Evolutionary conservation across 1,284 basidiomycete species (phyloP).

Genomic region (Boletus sp.): DNA sequence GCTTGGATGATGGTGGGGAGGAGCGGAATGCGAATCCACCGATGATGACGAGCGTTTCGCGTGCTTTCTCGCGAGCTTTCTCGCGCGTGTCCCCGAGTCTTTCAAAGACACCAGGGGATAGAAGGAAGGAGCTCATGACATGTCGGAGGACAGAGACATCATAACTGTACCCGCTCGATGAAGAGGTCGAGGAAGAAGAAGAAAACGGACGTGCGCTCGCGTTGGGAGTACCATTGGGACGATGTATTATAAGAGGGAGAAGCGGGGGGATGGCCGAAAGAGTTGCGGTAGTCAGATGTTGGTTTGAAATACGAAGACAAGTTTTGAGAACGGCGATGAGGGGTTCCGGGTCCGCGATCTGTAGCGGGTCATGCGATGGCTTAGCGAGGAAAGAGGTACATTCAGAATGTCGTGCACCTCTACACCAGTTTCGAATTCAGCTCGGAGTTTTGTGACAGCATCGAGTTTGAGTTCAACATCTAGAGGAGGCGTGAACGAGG

Average conservation of each 20-base stretch:
- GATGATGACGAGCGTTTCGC: conserved; percentile 67
- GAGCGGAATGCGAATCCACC: conserved; percentile 68
- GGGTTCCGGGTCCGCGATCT: conserved; percentile 69
- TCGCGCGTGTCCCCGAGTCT: conserved; percentile 78
- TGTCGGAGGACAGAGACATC: conserved; percentile 62
- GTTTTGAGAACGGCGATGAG: conserved; percentile 67
- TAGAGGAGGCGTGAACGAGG: conserved; percentile 29
- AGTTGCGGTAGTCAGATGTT: conserved; percentile 74
- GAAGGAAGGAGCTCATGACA: conserved; percentile 63
- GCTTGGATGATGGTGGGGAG: conserved; percentile 41
- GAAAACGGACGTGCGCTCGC: conserved; percentile 36
- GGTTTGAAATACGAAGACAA: conserved; percentile 75
- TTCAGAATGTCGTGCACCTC: conserved; percentile 46
- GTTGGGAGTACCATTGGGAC: conserved; percentile 33
- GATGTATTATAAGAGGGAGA: conserved; percentile 56
- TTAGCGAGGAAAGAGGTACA: conserved; percentile 12
- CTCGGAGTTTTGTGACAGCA: conserved; percentile 70
- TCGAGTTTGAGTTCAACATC: conserved; percentile 79
- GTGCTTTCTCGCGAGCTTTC: conserved; percentile 67
- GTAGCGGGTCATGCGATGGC: conserved; percentile 13
- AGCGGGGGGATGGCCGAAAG: conserved; percentile 60
- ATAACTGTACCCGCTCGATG: conserved; percentile 37
- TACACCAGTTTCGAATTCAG: conserved; percentile 61
- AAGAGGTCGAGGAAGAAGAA: conserved; percentile 50
- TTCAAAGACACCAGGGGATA: conserved; percentile 73